Conservation (phyloP, 2,329 filamentous ascomycete genomes). For the Fusarium heterosporum region DNA sequence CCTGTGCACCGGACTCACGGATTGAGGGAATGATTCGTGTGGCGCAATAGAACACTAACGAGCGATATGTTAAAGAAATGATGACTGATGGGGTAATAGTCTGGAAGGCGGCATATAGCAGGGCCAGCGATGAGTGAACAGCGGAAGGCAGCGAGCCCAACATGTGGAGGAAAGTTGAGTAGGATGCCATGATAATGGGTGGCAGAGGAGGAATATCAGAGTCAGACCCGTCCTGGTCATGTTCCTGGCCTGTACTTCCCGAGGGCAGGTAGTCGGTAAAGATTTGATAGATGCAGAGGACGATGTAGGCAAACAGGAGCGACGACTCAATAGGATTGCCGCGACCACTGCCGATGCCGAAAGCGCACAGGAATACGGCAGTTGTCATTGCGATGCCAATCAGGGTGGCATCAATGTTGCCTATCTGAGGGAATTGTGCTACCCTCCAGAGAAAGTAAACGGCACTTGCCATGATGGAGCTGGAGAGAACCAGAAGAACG, state of each 20-base stretch:
- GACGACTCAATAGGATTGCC: slow-evolving; percentile 97
- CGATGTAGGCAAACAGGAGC: slow-evolving; percentile 93
- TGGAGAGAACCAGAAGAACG: slow-evolving; percentile 85
- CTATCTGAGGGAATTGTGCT: slow-evolving; percentile 91
- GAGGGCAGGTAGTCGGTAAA: slow-evolving; percentile 97
- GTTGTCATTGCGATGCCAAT: slow-evolving; percentile 95
- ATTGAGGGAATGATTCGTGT: slow-evolving; percentile 96
- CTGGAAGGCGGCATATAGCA: slow-evolving; percentile 91
- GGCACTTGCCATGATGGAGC: slow-evolving; percentile 91
- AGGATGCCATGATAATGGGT: slow-evolving; percentile 98
- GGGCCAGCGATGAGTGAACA: slow-evolving; percentile 84
- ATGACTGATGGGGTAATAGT: slow-evolving; percentile 96
- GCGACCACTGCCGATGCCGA: slow-evolving; percentile 92
- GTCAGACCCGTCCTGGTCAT: slow-evolving; percentile 65
- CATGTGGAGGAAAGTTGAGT: slow-evolving; percentile 88
- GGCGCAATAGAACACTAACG: slow-evolving; percentile 94
- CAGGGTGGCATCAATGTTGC: slow-evolving; percentile 89
- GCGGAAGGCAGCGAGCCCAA: slow-evolving; percentile 85
- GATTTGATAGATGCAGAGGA: slow-evolving; percentile 99
- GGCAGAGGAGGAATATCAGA: slow-evolving; percentile 97
- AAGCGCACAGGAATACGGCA: slow-evolving; percentile 90
- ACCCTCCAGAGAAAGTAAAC: slow-evolving; percentile 98
- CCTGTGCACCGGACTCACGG: slow-evolving; percentile 84
- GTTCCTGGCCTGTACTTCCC: slow-evolving; percentile 67
- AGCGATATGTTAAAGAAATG: slow-evolving; percentile 92